Base-by-base conservation (phyloP, 2,329 filamentous ascomycete species). In the Xylaria sp. region DNA sequence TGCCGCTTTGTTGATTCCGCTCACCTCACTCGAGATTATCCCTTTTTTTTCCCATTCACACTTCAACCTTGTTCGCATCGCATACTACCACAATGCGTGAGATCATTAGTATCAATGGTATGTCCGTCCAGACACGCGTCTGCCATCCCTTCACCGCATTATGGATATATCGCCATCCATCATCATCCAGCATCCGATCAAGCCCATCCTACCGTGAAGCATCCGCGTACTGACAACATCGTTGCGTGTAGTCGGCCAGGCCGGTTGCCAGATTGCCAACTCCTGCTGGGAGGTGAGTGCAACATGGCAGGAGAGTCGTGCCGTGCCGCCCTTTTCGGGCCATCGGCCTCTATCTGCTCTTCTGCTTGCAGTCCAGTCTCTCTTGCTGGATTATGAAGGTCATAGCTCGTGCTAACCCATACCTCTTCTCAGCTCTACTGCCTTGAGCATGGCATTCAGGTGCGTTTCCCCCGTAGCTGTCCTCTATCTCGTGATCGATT, bases 191-290 rank as follows among this genome's bases (percentile, higher is more conserved):
- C 63, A 54, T 54, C 52, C 30, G 11, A 44, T 13, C 44, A 65
- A 54, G 50, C 57, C 58, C 52, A 60, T 57, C 30, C 53, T 34
- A 47, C 39, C 11, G 58, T 46, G 19, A 52, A 58, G 55, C 58
- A 60, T 49, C 18, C 57, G 61, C 60, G 71, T 79, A 72, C 84
- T 89, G 76, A 89, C 80, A 67, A 69, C 73, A 66, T 73, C 78
- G 75, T 72, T 77, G 65, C 71, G 56, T 74, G 74, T 78, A 99
- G 94, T 99, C 85, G 94, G 94, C 81, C 94, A 99, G 87, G 94
- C 94, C 78, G 94, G 94, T 89, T 97, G 94, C 88, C 94, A 99
- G 80, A 99, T 99, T 76, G 94, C 93, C 82, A 99, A 99, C 85
- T 94, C 94, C 73, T 97, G 94, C 88, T 99, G 94, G 94, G 94